Base-by-base conservation (phyloP, 371 early-diverging fungal genomes). In the Entomophthora muscae region DNA sequence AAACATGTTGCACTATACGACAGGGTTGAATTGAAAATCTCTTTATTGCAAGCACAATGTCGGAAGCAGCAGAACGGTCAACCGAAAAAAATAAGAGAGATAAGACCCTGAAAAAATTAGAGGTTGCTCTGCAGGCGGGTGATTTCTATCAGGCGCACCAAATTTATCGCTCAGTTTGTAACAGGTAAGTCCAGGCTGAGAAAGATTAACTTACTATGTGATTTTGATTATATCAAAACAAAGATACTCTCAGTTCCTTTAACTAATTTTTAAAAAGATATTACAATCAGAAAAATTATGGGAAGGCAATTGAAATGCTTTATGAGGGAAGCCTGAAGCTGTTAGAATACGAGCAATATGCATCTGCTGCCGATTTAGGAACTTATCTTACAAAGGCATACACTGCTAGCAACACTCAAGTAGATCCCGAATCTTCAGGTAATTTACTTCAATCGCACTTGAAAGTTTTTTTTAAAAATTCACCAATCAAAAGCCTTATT, bases 131-230 rank as follows among this genome's bases (percentile, higher is more conserved):
- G 26, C 3, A 12, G 42, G 61, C 31, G n/a, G 30, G 30, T 21
- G 61, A 61, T 61, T 61, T 32, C 31, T 61, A 61, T 24, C 61
- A 61, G 31, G 61, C 61, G 10, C 61, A 61, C 24, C 61, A 61
- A 33, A 61, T 61, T n/a, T 61, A 61, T 30, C 61, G 61, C 26
- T 61, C 61, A 2, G 12, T 61, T 10, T 61, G 61, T 61, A 61
- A 61, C 42, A 32, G 61, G 61, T 61, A 61, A 61, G 7, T 61
- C 2, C 3, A 32, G 10, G n/a, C n/a, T n/a, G n/a, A n/a, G n/a
- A n/a, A n/a, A n/a, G n/a, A n/a, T n/a, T n/a, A n/a, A n/a, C n/a
- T n/a, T n/a, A n/a, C n/a, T n/a, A n/a, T n/a, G n/a, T n/a, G n/a
- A n/a, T n/a, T n/a, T n/a, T n/a, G n/a, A n/a, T n/a, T n/a, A n/a